Conservation (phyloP, 2,329 filamentous ascomycete species). For the Dactylellina leptospora region DNA sequence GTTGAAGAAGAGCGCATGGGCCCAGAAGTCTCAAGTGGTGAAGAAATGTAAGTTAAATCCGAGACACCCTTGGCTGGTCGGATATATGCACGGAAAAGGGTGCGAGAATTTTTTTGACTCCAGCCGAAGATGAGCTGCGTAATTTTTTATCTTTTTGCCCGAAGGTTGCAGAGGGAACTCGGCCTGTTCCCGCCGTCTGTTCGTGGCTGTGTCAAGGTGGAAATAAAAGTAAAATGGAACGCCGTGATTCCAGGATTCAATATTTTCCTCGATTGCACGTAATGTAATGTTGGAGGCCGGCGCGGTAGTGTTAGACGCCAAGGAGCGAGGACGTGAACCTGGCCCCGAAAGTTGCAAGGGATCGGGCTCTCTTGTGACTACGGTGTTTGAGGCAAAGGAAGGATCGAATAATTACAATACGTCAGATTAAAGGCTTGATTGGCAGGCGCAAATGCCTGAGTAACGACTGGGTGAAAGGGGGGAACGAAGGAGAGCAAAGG, state of each 20-base stretch:
- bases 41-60: constrained; percentile 35
- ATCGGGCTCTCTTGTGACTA: constrained; percentile 44
- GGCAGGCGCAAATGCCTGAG: constrained; percentile 23
- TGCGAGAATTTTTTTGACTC: constrained; percentile 43
- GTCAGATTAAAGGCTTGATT: constrained; percentile 39
- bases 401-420: constrained; percentile 31
- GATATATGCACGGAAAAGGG: constrained; percentile 39
- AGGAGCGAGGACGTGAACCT: constrained; percentile 21
- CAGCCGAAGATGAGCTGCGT: neutral
- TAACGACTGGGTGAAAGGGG: constrained; percentile 33
- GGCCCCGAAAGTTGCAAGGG: constrained; percentile 40
- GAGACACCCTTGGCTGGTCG: constrained; percentile 25
- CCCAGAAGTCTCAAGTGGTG: constrained; percentile 2
- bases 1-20: constrained; percentile 8
- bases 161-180: too few species aligned
- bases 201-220: too few species aligned
- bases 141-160: neutral
- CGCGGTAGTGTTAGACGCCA: constrained; percentile 37
- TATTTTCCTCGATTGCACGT: too few species aligned
- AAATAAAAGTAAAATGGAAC: too few species aligned
- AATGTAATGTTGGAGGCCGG: too few species aligned
- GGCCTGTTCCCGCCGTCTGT: too few species aligned
- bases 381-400: constrained; percentile 42
- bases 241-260: too few species aligned
- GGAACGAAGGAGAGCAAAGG: constrained; percentile 15